A percentile compares a stretch with the other conserved stretches of the same genome.
Conservation (phyloP, 768 basidiomycete species). For the Lactifluus pinguis region DNA sequence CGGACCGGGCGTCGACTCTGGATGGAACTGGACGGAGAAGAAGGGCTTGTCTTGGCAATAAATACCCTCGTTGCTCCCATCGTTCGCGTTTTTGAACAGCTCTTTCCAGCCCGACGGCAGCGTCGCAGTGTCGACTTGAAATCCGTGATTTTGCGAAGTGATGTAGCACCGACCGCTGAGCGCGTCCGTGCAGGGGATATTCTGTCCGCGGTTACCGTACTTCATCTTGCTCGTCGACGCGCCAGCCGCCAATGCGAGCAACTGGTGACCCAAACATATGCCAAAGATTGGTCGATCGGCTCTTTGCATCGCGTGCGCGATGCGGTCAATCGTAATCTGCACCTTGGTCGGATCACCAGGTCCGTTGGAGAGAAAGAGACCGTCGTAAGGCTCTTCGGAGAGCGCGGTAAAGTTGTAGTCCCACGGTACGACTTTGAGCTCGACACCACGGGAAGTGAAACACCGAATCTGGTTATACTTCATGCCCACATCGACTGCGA, state of each 20-base stretch:
- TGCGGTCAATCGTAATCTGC: slow-evolving; percentile 53
- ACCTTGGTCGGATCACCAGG: slow-evolving; percentile 93
- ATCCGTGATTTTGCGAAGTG: slow-evolving; percentile 98
- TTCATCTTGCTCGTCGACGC: slow-evolving; percentile 98
- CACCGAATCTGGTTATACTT: slow-evolving; percentile 99
- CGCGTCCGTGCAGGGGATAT: slow-evolving; percentile 93
- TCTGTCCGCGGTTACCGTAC: slow-evolving; percentile 98
- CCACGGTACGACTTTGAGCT: slow-evolving; percentile 98
- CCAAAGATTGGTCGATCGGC: slow-evolving; percentile 88
- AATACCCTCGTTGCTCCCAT: slow-evolving; percentile 95
- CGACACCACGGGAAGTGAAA: slow-evolving; percentile 84
- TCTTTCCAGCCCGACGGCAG: slow-evolving; percentile 86
- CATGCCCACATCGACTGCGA: slow-evolving; percentile 98
- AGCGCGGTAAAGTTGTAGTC: slow-evolving; percentile 74
- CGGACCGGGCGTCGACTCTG: slow-evolving; percentile 93
- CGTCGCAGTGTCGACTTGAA: slow-evolving; percentile 76
- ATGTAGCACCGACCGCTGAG: slow-evolving; percentile 96
- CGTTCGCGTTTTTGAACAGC: slow-evolving; percentile 94
- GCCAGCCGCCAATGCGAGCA: slow-evolving; percentile 90
- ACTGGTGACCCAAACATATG: slow-evolving; percentile 97
- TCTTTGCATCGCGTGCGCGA: slow-evolving; percentile 58
- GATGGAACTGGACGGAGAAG: slow-evolving; percentile 99
- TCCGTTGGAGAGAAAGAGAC: slow-evolving; percentile 91
- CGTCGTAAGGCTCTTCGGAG: slow-evolving; percentile 82
- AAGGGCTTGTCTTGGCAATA: slow-evolving; percentile 88